phyloP scores from a whole-genome alignment of 371 early-diverging fungal species.

The Lichtheimia hyalospora region DNA sequence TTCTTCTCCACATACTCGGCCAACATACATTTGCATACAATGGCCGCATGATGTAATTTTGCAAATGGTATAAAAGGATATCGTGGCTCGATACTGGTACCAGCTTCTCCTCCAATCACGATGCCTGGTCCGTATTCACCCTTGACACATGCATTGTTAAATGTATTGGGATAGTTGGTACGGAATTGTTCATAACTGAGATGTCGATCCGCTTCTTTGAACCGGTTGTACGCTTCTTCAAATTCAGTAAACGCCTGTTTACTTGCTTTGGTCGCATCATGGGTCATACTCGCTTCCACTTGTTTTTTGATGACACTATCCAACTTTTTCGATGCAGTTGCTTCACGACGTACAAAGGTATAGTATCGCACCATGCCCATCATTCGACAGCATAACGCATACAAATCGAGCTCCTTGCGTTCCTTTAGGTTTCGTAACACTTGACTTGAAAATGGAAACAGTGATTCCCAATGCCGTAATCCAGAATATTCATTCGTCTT shows the following conservation, averaged over 20 bases:
- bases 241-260: constrained; percentile 18
- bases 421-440: constrained; percentile 19
- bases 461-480: constrained; percentile 28
- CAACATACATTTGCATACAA: constrained; percentile 34
- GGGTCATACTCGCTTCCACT: constrained; percentile 4
- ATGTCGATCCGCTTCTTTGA: constrained; percentile 27
- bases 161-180: constrained; percentile 25
- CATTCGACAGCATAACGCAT: constrained; percentile 25
- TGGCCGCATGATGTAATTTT: constrained; percentile 41
- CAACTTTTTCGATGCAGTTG: constrained; percentile 3
- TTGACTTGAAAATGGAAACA: constrained; percentile 29
- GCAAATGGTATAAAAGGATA: constrained; percentile 34
- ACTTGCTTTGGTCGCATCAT: constrained; percentile 10
- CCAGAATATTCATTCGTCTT: constrained; percentile 6
- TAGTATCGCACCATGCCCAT: constrained; percentile 30
- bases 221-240: constrained; percentile 23
- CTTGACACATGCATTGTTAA: constrained; percentile 19
- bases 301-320: neutral
- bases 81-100: constrained; percentile 26
- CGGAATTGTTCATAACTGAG: constrained; percentile 18
- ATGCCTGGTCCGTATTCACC: constrained; percentile 36
- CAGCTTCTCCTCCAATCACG: constrained; percentile 42
- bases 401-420: constrained; percentile 16
- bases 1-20: constrained; percentile 23
- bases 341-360: constrained; percentile 22